These are phyloP conservation scores for Rhytidhysteron rufulum DNA, from an alignment of 2,329 filamentous ascomycete genomes.

Conservation along the genomic window DNA sequence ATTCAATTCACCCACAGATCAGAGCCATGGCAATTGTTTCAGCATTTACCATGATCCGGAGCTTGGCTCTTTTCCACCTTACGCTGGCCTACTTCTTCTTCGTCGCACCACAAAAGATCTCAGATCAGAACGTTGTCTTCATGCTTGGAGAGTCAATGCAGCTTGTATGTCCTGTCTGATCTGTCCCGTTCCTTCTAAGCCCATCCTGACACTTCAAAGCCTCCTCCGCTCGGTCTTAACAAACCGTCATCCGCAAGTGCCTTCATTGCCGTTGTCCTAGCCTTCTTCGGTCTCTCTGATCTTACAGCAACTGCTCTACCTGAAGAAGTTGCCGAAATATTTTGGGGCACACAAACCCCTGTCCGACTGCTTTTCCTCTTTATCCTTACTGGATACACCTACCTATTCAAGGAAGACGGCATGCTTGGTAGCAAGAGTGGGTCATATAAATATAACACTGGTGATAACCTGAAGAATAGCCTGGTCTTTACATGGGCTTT, in stretches of 20 bases:
- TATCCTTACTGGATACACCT: constrained; percentile 60
- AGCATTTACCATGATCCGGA: constrained; percentile 74
- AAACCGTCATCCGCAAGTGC: constrained; percentile 64
- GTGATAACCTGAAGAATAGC: constrained; percentile 73
- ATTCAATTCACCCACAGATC: too few species aligned
- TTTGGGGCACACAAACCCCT: constrained; percentile 54
- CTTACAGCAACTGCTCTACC: constrained; percentile 44
- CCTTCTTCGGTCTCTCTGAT: constrained; percentile 52
- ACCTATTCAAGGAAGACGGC: constrained; percentile 56
- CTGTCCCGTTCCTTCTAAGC: constrained; percentile 4
- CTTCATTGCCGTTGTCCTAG: constrained; percentile 65
- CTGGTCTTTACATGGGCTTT: constrained; percentile 83
- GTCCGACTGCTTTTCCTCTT: constrained; percentile 65
- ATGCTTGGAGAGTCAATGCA: constrained; percentile 80
- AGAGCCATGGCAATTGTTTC: constrained; percentile 86
- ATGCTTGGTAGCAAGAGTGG: constrained; percentile 31
- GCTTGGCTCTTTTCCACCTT: constrained; percentile 78
- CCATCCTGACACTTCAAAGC: constrained; percentile 41
- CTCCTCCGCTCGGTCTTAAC: constrained; percentile 64
- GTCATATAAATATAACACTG: constrained; percentile 28
- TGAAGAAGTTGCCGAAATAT: constrained; percentile 40
- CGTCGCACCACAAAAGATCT: constrained; percentile 65
- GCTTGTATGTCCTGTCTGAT: constrained; percentile 64
- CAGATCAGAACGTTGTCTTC: constrained; percentile 76
- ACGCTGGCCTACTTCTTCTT: constrained; percentile 82